These are phyloP conservation scores for Apiospora hydei DNA, from an alignment of 2,329 filamentous ascomycete species.

Conservation along the genomic window DNA sequence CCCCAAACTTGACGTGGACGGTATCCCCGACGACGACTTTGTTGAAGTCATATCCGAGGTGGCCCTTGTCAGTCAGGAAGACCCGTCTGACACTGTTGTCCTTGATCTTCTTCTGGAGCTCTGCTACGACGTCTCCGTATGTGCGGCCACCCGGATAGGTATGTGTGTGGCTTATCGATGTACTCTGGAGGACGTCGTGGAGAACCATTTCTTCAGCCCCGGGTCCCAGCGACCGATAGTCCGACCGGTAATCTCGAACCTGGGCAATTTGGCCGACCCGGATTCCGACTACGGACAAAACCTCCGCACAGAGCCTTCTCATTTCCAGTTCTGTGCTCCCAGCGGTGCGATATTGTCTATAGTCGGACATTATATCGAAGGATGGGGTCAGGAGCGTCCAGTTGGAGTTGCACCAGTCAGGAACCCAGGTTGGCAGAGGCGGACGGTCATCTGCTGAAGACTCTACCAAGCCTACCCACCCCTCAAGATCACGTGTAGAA, in stretches of 20 bases:
- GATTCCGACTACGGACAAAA: background rate
- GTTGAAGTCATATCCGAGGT: background rate
- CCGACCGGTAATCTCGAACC: background rate
- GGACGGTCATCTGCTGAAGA: background rate
- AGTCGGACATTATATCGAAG: background rate
- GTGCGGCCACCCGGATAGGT: background rate
- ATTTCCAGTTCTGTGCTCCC: background rate
- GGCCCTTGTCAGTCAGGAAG: background rate
- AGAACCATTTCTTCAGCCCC: background rate
- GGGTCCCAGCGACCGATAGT: background rate
- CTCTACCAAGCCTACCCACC: background rate
- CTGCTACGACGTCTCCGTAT: background rate
- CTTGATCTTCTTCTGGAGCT: background rate
- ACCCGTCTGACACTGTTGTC: accelerated
- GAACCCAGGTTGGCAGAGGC: background rate
- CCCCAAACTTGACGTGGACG: background rate
- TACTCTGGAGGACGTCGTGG: background rate
- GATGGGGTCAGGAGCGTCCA: background rate
- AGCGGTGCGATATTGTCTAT: background rate
- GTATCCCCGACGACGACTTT: background rate
- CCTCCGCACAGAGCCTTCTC: background rate
- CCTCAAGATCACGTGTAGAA: background rate
- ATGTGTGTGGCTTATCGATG: background rate
- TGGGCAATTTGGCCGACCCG: background rate
- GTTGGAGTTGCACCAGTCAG: background rate